These are phyloP conservation scores for Colletotrichum tropicicola DNA, from an alignment of 2,329 filamentous ascomycete species.

Conservation along the genomic window DNA sequence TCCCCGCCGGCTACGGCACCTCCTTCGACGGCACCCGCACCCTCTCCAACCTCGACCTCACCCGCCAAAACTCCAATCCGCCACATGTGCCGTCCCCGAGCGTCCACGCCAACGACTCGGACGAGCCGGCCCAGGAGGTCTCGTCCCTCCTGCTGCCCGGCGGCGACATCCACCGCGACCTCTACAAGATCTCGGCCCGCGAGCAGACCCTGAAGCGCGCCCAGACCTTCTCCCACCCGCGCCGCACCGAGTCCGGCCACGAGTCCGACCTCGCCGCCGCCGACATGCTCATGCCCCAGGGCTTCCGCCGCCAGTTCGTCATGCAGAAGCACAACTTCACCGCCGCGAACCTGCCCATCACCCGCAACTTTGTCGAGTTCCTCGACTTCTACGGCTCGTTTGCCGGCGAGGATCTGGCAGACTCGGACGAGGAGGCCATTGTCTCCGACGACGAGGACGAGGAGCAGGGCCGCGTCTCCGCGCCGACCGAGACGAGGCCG, in stretches of 20 bases:
- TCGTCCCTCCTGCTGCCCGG: constrained; percentile 79
- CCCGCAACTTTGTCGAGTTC: constrained; percentile 78
- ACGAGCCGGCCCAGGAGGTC: constrained; percentile 50
- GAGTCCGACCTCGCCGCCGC: constrained; percentile 30
- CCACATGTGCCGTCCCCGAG: not conserved
- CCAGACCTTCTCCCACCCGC: constrained; percentile 71
- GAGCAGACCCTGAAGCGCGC: constrained; percentile 62
- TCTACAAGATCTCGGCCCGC: constrained; percentile 77
- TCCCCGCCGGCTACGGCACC: constrained; percentile 31
- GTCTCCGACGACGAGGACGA: constrained; percentile 55
- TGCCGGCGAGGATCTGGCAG: constrained; percentile 74
- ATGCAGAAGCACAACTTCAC: constrained; percentile 41
- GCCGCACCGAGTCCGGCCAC: constrained; percentile 29
- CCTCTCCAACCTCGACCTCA: constrained; percentile 19
- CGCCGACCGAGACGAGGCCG: constrained; percentile 63
- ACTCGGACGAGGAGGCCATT: constrained; percentile 68
- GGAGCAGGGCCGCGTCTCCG: constrained; percentile 38
- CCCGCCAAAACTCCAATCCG: constrained; percentile 13
- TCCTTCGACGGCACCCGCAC: constrained; percentile 31
- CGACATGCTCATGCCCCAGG: constrained; percentile 31
- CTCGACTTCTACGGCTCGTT: constrained; percentile 80
- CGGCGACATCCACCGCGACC: constrained; percentile 80
- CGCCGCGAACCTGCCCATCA: constrained; percentile 58
- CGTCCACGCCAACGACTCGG: constrained; percentile 35
- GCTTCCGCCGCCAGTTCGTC: constrained; percentile 58